Percentiles rank a stretch among this genome's conserved stretches.
phyloP scores from a whole-genome alignment of 805 yeast species.

The Barnettozyma populi region DNA sequence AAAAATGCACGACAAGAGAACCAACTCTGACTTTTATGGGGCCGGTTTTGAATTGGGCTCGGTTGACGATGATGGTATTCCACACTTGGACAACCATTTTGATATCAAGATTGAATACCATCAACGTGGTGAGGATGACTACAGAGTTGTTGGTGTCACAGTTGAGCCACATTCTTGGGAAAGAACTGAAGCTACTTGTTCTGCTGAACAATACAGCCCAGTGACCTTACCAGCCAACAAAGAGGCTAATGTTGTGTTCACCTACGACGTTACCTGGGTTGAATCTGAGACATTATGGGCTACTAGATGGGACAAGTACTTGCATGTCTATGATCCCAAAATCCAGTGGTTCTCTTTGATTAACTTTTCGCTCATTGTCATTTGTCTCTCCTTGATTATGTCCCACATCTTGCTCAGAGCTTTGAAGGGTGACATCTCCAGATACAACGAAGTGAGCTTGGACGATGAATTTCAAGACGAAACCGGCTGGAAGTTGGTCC shows the following conservation, averaged over 20 bases:
- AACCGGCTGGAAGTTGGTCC: conserved; percentile 94
- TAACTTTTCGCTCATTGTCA: conserved; percentile 77
- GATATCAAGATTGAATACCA: conserved; percentile 81
- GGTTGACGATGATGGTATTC: conserved; percentile 49
- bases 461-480: conserved; percentile 88
- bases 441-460: conserved; percentile 83
- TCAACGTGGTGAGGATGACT: conserved; percentile 56
- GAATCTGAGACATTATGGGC: conserved; percentile 85
- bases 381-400: conserved; percentile 70
- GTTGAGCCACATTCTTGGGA: conserved; percentile 64
- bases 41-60: conserved; percentile 78
- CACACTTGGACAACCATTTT: conserved; percentile 76
- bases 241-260: conserved; percentile 59
- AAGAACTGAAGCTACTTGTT: conserved; percentile 33
- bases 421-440: conserved; percentile 75
- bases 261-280: conserved; percentile 77
- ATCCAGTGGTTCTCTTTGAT: conserved; percentile 94
- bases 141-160: conserved; percentile 86
- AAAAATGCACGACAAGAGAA: conserved; percentile 47
- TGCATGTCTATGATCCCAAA: conserved; percentile 86
- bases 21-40: conserved; percentile 61
- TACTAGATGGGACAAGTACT: conserved; percentile 96
- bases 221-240: conserved; percentile 44
- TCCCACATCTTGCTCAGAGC: conserved; percentile 75
- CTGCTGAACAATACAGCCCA: conserved; percentile 30